phyloP scores from a whole-genome alignment of 2,329 filamentous ascomycete species.

The Hymenoscyphus scutula region DNA sequence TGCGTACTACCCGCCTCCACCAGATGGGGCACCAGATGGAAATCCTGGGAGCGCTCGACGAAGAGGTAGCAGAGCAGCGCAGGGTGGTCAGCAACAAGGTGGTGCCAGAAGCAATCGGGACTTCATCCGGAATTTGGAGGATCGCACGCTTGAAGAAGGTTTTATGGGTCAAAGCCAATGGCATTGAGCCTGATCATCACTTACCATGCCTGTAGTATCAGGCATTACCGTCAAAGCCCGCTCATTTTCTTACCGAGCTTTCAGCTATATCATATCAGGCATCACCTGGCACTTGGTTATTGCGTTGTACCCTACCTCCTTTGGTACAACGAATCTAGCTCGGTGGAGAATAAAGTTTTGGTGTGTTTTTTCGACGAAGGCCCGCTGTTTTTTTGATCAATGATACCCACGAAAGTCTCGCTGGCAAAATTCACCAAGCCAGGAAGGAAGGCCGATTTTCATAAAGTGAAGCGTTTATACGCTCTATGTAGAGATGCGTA shows the following conservation, averaged over 20 bases:
- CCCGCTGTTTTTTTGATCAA: slow-evolving; percentile 1
- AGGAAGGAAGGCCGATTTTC: slow-evolving; percentile 9
- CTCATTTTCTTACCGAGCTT: slow-evolving; percentile 15
- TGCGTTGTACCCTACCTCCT: slow-evolving; percentile 1
- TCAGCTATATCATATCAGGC: slow-evolving; percentile 9
- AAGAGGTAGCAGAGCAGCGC: slow-evolving; percentile 70
- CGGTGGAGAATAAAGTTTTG: slow-evolving; percentile 6
- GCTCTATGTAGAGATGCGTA: neutral
- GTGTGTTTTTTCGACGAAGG: slow-evolving; percentile 4
- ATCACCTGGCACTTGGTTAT: slow-evolving; percentile 12
- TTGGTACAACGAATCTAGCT: slow-evolving; percentile 12
- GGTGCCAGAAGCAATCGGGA: slow-evolving; percentile 66
- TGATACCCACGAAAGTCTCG: slow-evolving; percentile 13
- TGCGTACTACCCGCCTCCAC: slow-evolving; percentile 92
- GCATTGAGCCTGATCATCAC: slow-evolving; percentile 54
- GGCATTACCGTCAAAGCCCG: slow-evolving; percentile 19
- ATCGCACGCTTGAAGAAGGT: slow-evolving; percentile 89
- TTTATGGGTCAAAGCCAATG: slow-evolving; percentile 70
- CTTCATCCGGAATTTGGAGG: slow-evolving; percentile 92
- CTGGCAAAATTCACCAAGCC: neutral
- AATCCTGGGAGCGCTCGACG: slow-evolving; percentile 60
- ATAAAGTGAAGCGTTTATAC: slow-evolving; percentile 5
- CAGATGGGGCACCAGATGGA: slow-evolving; percentile 73
- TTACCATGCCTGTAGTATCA: slow-evolving; percentile 14
- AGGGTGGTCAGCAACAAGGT: slow-evolving; percentile 44